Base-by-base conservation (phyloP, 208 protist genomes). In the Leishmania tropica region DNA sequence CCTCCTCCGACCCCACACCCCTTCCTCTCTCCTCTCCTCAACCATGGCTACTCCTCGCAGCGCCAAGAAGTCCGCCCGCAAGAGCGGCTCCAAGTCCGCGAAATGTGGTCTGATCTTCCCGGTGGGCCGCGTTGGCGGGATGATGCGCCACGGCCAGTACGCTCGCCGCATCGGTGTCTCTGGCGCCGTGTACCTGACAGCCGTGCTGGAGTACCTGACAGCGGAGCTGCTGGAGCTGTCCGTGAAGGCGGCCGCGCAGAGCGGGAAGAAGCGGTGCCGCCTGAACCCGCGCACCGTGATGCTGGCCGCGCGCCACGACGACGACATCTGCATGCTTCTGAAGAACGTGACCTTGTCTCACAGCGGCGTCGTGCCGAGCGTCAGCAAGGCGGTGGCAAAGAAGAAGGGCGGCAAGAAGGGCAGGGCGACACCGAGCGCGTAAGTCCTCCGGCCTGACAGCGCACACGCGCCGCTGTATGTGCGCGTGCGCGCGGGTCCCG, bases 21-120 rank as follows among this genome's bases (percentile, higher is more conserved):
- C 8, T 0, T 31, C 42, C 68, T 74, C 45, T 74, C 13, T 53
- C 42, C 17, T 42, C 45, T 47, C n/a, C 21, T 8, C 17, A 42
- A 13, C 45, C 40, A 95, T 95, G 90, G 90, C 89, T 72, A 93
- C 93, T 74, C 93, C 90, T 72, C 87, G 87, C 85, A 86, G 86
- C 77, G 81, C 86, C 47, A 96, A 96, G 90, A 94, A 96, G 92
- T 87, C 89, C 48, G 85, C 89, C 77, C 88, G 85, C 86, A 94
- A 98, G 93, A 76, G 81, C 75, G 70, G 83, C 56, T 93, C 96
- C 58, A 94, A 96, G 83, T 99, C 98, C 80, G 90, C 88, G 48
- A 97, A 97, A 90, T 99, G 99, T 21, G 98, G 98, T 54, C 98
- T 99, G 58, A 97, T 99, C 91, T 99, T 99, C 95, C 99, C 99